A percentile compares a stretch with the other conserved stretches of the same genome.
Conservation (phyloP, 2,329 filamentous ascomycete species). For the Westerdykella sp. region DNA sequence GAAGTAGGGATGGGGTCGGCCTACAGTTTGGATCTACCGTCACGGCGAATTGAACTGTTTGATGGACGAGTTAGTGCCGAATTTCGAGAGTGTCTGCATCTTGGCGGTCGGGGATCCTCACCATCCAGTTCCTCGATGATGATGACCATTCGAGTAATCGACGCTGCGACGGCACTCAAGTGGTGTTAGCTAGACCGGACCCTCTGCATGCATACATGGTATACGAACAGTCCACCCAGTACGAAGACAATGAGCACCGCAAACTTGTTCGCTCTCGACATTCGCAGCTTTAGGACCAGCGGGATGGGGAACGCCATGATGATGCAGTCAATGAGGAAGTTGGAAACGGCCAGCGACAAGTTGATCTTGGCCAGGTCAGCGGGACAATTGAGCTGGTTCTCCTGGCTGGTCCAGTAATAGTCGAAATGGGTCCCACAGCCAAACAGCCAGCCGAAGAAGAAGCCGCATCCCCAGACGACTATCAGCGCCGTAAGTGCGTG, state of each 20-base stretch:
- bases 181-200: too few relatives aligned
- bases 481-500: constrained; percentile 1
- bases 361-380: constrained; percentile 1
- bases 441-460: constrained; percentile 1
- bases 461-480: constrained; percentile 1
- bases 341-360: constrained; percentile 1
- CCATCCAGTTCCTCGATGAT: too few relatives aligned
- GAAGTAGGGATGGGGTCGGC: constrained; percentile 1
- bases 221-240: constrained; percentile 1
- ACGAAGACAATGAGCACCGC: constrained; percentile 1
- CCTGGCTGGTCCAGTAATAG: constrained; percentile 1
- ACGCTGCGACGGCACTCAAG: too few relatives aligned
- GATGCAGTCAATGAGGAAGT: neutral
- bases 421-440: constrained; percentile 2
- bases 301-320: constrained; percentile 2
- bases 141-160: too few relatives aligned
- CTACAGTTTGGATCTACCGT: constrained; percentile 2
- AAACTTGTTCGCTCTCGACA: constrained; percentile 1
- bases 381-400: constrained; percentile 2
- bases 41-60: too few relatives aligned
- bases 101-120: too few relatives aligned
- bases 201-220: too few relatives aligned
- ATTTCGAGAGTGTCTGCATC: too few relatives aligned
- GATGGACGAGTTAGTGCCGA: too few relatives aligned
- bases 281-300: constrained; percentile 2